phyloP scores from a whole-genome alignment of 176 grass and related monocot species.

The Alopecurus myosuroides region DNA sequence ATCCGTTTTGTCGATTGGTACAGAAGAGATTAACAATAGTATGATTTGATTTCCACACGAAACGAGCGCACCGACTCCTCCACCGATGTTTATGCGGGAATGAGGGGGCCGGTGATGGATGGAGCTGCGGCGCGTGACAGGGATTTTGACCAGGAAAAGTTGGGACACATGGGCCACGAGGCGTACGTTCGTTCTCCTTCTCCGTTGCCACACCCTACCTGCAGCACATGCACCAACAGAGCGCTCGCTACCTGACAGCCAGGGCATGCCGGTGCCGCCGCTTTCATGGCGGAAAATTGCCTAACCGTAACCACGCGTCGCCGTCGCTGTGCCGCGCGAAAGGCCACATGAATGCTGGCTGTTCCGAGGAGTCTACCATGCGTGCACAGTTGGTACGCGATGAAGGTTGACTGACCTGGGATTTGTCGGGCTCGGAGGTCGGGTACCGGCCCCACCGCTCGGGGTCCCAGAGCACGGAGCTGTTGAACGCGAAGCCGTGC shows the following conservation, averaged over 20 bases:
- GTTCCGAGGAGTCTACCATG: not conserved
- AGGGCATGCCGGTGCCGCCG: slow-evolving; percentile 12
- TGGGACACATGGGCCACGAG: slow-evolving; percentile 44
- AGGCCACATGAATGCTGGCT: slow-evolving; percentile 9
- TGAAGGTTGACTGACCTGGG: slow-evolving; percentile 52
- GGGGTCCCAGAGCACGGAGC: slow-evolving; percentile 90
- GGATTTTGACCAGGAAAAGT: slow-evolving; percentile 34
- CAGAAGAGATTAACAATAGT: not conserved
- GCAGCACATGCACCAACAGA: slow-evolving; percentile 25
- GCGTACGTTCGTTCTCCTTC: not conserved
- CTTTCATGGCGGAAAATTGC: slow-evolving; percentile 32
- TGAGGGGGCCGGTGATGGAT: not conserved
- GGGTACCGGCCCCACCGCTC: slow-evolving; percentile 90
- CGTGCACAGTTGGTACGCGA: not conserved
- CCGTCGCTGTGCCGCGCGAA: slow-evolving; percentile 9
- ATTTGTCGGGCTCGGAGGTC: slow-evolving; percentile 82
- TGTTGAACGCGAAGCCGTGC: slow-evolving; percentile 85
- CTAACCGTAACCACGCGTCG: not conserved
- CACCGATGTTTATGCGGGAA: slow-evolving; percentile 11
- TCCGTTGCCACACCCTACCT: not conserved
- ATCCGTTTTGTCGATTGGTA: slow-evolving; percentile 26
- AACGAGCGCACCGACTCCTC: not conserved
- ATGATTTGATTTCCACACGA: not conserved
- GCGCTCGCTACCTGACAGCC: not conserved
- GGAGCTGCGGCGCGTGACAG: slow-evolving; percentile 9